A percentile compares a stretch with the other conserved stretches of the same genome.
These are phyloP conservation scores for Hirsutella minnesotensis DNA, from an alignment of 2,329 filamentous ascomycete genomes.

Conservation along the genomic window DNA sequence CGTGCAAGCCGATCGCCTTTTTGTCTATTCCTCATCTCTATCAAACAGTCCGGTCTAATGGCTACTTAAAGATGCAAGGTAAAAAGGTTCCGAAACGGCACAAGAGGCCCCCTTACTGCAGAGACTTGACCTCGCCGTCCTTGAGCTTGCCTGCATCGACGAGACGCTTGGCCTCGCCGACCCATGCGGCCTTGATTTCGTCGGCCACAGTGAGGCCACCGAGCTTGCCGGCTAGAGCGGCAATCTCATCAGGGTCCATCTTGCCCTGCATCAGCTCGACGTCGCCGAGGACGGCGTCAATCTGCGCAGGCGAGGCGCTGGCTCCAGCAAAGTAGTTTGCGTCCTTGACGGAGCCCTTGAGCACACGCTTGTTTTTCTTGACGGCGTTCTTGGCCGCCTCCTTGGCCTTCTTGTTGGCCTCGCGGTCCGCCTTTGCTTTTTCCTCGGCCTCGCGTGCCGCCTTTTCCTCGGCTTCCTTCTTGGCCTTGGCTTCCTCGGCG, in stretches of 20 bases:
- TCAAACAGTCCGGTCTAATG: background rate
- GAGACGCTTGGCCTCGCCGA: constrained; percentile 64
- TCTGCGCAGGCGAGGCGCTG: constrained; percentile 61
- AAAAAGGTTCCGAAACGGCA: background rate
- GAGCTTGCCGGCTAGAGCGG: constrained; percentile 69
- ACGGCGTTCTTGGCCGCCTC: constrained; percentile 97
- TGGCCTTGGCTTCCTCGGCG: constrained; percentile 71
- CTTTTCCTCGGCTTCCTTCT: constrained; percentile 74
- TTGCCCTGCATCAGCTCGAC: constrained; percentile 80
- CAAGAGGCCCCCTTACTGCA: constrained; percentile 19
- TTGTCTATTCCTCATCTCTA: background rate
- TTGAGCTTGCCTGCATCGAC: constrained; percentile 76
- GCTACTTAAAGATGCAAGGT: background rate
- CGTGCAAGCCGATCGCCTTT: background rate
- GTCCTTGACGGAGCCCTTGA: constrained; percentile 89
- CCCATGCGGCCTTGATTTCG: constrained; percentile 79
- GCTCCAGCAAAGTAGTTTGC: constrained; percentile 90
- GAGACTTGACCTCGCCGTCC: constrained; percentile 64
- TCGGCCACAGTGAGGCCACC: constrained; percentile 64
- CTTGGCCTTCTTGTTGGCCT: constrained; percentile 88
- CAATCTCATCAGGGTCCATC: constrained; percentile 85
- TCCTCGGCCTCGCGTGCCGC: constrained; percentile 76
- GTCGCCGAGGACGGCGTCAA: constrained; percentile 74
- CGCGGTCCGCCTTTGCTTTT: constrained; percentile 71
- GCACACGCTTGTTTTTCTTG: constrained; percentile 99